Base-by-base conservation (phyloP, 2,329 filamentous ascomycete genomes). In the Chaetomium sp. region DNA sequence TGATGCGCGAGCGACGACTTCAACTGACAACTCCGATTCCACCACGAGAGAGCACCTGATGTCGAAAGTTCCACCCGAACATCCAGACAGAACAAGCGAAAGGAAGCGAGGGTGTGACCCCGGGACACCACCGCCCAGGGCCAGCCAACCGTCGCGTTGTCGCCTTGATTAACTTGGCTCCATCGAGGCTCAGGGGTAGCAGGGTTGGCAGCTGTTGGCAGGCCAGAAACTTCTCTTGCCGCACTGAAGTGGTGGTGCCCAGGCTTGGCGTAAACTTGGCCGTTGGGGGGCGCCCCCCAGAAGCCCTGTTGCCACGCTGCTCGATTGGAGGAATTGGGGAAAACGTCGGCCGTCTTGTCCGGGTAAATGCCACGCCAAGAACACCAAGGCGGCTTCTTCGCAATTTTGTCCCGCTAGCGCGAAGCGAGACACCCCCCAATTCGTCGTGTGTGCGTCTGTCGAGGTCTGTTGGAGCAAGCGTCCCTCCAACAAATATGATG, bases 371-470 rank as follows among this genome's bases (percentile, higher is more conserved):
- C 11, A 54, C 50, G 32, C 41, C 47, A 14, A 14, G 12, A 27
- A 41, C n/a, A 14, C 55, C 55, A 53, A 58, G 55, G 27, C 58
- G 58, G 58, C 40, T 54, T 34, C 43, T 56, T 58, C 38, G 44
- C 53, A n/a, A 49, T 12, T 3, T 49, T 27, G 33, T 56, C 47
- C 58, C 58, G 58, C 55, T 60, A 58, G 58, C 53, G 58, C 41
- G 34, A 44, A 36, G 34, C 34, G 49, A 52, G 42, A n/a, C 19
- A 40, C 19, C 19, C 33, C 46, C 36, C 36, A 33, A 33, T n/a
- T 27, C n/a, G 12, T 32, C 34, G 11, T 12, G 4, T 33, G 32
- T 8, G 33, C 37, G 19, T 11, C 37, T 34, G 19, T 44, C n/a
- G 14, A 36, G 40, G 40, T 33, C 49, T 7, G 11, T 11, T 45